A percentile compares a stretch with the other conserved stretches of the same genome.
Evolutionary conservation across 2,329 filamentous ascomycete species (phyloP).

Genomic region (Grosmannia penicillata): DNA sequence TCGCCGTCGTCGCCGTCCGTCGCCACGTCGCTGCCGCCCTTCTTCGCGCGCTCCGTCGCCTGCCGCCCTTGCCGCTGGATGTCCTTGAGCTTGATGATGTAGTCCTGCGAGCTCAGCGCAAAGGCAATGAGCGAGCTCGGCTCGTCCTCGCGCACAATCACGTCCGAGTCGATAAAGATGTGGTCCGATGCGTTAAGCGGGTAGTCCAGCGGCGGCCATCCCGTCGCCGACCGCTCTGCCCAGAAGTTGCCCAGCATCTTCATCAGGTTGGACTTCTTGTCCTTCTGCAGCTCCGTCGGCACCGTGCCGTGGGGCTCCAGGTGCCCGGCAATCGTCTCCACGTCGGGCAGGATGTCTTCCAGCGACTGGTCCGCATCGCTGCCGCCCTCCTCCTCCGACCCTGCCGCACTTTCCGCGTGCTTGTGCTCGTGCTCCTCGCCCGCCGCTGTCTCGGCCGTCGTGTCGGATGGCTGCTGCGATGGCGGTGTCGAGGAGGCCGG

Average conservation of each 20-base stretch:
- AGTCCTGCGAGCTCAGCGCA: constrained; percentile 76
- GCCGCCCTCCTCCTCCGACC: constrained; percentile 51
- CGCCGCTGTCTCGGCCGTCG: background rate
- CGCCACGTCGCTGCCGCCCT: constrained; percentile 14
- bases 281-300: constrained; percentile 66
- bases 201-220: constrained; percentile 86
- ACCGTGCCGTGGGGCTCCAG: constrained; percentile 46
- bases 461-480: constrained; percentile 14
- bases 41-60: constrained; percentile 19
- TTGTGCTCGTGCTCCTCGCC: constrained; percentile 17
- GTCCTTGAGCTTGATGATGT: constrained; percentile 60
- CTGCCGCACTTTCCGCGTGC: constrained; percentile 38
- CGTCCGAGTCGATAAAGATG: constrained; percentile 91
- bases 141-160: constrained; percentile 94
- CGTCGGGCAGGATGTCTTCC: constrained; percentile 52
- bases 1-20: constrained; percentile 10
- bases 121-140: constrained; percentile 93
- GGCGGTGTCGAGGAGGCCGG: constrained; percentile 6
- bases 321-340: constrained; percentile 46
- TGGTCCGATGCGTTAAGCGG: constrained; percentile 79
- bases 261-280: constrained; percentile 86
- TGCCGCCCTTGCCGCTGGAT: constrained; percentile 36
- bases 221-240: constrained; percentile 92
- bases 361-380: constrained; percentile 62
- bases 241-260: constrained; percentile 96